Evolutionary conservation across 2,329 filamentous ascomycete species (phyloP).

Genomic region (Dactylellina leptospora): DNA sequence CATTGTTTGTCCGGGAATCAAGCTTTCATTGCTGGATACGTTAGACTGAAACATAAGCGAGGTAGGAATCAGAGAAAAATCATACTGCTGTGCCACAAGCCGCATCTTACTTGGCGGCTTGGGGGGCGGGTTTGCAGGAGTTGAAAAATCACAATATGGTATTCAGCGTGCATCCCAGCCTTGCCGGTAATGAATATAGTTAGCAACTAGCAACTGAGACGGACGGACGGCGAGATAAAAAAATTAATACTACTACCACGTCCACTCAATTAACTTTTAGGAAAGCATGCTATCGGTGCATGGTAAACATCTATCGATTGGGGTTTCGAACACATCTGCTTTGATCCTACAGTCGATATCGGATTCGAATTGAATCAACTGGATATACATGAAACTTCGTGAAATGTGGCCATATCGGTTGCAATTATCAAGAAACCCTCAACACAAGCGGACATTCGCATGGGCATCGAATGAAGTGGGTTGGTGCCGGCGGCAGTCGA

Average conservation of each 20-base stretch:
- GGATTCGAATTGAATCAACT: slow-evolving; percentile 22
- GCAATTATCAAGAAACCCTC: slow-evolving; percentile 27
- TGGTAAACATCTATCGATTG: slow-evolving; percentile 13
- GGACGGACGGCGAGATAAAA: slow-evolving; percentile 1
- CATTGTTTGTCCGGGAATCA: slow-evolving; percentile 24
- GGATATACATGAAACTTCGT: slow-evolving; percentile 48
- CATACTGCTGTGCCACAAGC: slow-evolving; percentile 49
- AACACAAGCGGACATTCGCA: slow-evolving; percentile 44
- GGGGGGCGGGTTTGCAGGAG: background rate
- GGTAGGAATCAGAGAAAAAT: background rate
- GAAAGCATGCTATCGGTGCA: slow-evolving; percentile 10
- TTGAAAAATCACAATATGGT: slow-evolving; percentile 1
- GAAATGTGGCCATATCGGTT: slow-evolving; percentile 51
- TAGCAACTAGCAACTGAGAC: background rate
- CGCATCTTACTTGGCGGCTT: slow-evolving; percentile 14
- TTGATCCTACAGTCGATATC: slow-evolving; percentile 6
- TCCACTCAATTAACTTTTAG: background rate
- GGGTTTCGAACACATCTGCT: slow-evolving; percentile 13
- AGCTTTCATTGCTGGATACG: slow-evolving; percentile 17
- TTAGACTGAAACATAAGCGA: slow-evolving; percentile 31
- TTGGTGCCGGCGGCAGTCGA: slow-evolving; percentile 50
- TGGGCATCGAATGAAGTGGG: slow-evolving; percentile 41
- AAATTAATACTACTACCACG: background rate
- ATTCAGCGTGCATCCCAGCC: slow-evolving; percentile 19
- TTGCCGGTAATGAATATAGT: slow-evolving; percentile 1